phyloP scores from a whole-genome alignment of 306 rosid species.

The Acacia acuminata region DNA sequence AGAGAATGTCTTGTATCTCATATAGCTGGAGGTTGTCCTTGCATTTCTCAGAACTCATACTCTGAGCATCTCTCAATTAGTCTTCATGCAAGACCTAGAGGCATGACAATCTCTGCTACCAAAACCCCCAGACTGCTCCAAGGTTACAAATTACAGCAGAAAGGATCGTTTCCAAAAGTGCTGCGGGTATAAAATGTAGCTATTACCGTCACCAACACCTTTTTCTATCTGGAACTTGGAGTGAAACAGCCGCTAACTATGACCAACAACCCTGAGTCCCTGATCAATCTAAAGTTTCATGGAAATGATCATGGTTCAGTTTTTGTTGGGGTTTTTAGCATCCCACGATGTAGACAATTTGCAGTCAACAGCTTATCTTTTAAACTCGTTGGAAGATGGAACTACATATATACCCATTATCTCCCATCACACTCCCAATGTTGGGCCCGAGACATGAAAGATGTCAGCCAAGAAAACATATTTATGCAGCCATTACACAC shows the following conservation, averaged over 20 bases:
- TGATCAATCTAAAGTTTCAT: not conserved
- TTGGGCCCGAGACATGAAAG: not conserved
- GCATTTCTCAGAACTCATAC: not conserved
- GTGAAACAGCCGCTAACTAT: not conserved
- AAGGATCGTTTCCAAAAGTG: not conserved
- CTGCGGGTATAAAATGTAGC: not conserved
- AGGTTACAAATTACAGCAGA: not conserved
- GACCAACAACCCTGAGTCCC: not conserved
- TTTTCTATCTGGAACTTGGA: not conserved
- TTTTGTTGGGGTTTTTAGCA: not conserved
- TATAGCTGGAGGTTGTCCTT: constrained; percentile 11
- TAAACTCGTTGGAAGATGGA: not conserved
- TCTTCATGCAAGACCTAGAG: not conserved
- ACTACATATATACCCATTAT: not conserved
- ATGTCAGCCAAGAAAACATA: not conserved
- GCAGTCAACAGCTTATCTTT: not conserved
- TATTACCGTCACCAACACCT: not conserved
- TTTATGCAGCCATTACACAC: not conserved
- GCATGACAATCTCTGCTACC: not conserved
- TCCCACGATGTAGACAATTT: not conserved
- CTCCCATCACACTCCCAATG: not conserved
- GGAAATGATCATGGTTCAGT: not conserved
- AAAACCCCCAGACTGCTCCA: not conserved
- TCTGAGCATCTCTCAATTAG: not conserved
- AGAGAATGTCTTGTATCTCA: not conserved